A percentile compares a stretch with the other conserved stretches of the same genome.
Conservation (phyloP, 106 monocot species). For the Posidonia australis region DNA sequence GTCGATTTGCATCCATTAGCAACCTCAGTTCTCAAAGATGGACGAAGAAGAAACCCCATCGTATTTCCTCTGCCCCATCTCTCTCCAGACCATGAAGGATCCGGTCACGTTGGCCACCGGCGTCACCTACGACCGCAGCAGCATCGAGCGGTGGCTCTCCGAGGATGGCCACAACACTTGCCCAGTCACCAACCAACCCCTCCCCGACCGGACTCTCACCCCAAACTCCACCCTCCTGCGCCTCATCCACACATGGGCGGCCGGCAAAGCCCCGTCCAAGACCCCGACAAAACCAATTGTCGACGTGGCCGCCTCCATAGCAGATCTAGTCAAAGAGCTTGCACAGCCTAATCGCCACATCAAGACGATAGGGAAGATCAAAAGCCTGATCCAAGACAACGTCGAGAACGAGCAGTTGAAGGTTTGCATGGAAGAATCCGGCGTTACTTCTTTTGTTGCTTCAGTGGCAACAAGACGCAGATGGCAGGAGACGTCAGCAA, state of each 20-base stretch:
- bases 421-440: slow-evolving; percentile 23
- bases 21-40: too few relatives aligned
- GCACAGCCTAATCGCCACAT: background rate
- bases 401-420: background rate
- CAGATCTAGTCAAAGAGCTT: slow-evolving; percentile 6
- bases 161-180: slow-evolving; percentile 21
- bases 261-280: background rate
- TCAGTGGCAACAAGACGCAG: background rate
- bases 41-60: slow-evolving; percentile 4
- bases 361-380: slow-evolving; percentile 6
- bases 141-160: slow-evolving; percentile 32
- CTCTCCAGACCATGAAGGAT: slow-evolving; percentile 33
- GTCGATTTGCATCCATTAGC: too few relatives aligned
- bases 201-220: slow-evolving; percentile 19
- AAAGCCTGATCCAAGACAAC: slow-evolving; percentile 6
- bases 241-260: slow-evolving; percentile 29
- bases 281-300: too few relatives aligned
- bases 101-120: slow-evolving; percentile 30
- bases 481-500: background rate
- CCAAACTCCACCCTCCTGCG: slow-evolving; percentile 41
- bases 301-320: background rate
- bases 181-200: slow-evolving; percentile 35
- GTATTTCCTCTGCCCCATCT: slow-evolving; percentile 33
- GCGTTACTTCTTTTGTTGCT: slow-evolving; percentile 12
- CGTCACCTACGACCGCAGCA: slow-evolving; percentile 27